Evolutionary conservation across 2,329 filamentous ascomycete species (phyloP), one percentile per base, ranked within the genome.

Genomic region (Aureobasidium sp.): DNA sequence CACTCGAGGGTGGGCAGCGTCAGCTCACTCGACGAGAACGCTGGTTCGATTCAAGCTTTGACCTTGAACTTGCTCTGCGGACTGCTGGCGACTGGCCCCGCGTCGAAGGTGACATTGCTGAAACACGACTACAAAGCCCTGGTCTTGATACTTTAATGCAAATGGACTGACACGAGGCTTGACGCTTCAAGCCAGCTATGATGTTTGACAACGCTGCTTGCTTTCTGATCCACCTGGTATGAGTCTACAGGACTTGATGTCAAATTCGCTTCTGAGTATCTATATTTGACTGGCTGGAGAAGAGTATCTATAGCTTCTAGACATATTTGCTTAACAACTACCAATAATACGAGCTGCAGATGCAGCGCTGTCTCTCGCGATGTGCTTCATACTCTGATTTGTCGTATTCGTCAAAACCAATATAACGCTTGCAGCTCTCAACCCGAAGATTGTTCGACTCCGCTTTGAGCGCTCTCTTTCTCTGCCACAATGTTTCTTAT

Each of bases 1-100:
- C 91, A 0, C 76, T 92, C 0, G 90, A 94, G 71, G 89, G 89
- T 8, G 64, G 89, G 1, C 79, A 83, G 60, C 83, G 90, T 64
- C 80, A 81, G 34, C 84, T 77, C 2, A 89, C 86, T 8, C 81
- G 90, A 46, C 80, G 84, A 53, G 89, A 93, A 64, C 82, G 81
- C 63, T 94, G 90, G 80, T 93, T 95, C 69, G 78, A 80, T 3
- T 77, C 79, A 12, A n/a, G 27, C 23, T 72, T 90, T 10, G 86
- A 89, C 67, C 78, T 84, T 3, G 72, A 78, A 1, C 75, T 82
- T 26, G 84, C 93, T 2, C 79, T 91, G 75, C 77, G 75, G n/a
- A 93, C 90, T 7, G 78, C 71, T 0, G 78, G 78, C 2, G 64
- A 61, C 1, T 80, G 78, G 78, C 68, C 73, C 36, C 57, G 57